phyloP scores from a whole-genome alignment of 768 basidiomycete genomes.

The Mycena venus region DNA sequence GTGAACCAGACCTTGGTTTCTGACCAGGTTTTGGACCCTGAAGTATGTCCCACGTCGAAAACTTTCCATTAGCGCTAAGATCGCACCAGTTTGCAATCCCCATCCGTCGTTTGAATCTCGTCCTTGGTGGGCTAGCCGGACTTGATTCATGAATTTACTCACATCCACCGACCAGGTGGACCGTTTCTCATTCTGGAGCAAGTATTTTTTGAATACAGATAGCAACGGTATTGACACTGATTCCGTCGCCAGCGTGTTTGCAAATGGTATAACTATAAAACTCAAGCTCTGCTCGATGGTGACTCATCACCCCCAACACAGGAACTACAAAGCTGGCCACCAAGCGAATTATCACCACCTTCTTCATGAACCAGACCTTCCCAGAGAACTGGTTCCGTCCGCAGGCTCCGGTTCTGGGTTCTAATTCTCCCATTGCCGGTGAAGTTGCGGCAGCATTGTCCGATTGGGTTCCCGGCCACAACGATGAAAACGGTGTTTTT shows the following conservation, averaged over 20 bases:
- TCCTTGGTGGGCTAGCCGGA: background rate
- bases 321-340: slow-evolving; percentile 26
- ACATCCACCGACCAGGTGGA: background rate
- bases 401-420: background rate
- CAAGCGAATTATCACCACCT: slow-evolving; percentile 3
- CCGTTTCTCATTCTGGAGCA: background rate
- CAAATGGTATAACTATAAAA: too few relatives aligned
- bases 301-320: slow-evolving; percentile 14
- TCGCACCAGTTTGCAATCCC: too few relatives aligned
- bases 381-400: slow-evolving; percentile 30
- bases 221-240: too few relatives aligned
- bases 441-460: slow-evolving; percentile 7
- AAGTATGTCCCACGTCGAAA: too few relatives aligned
- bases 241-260: too few relatives aligned
- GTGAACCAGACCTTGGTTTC: background rate
- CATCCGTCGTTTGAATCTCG: background rate
- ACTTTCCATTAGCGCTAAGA: too few relatives aligned
- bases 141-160: too few relatives aligned
- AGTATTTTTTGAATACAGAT: too few relatives aligned
- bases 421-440: background rate
- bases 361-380: too few relatives aligned
- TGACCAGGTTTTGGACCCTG: too few relatives aligned
- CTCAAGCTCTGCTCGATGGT: background rate
- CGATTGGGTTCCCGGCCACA: too few relatives aligned
- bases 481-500: slow-evolving; percentile 23